phyloP scores from a whole-genome alignment of 371 early-diverging fungal species.

The Mycotypha africana region DNA sequence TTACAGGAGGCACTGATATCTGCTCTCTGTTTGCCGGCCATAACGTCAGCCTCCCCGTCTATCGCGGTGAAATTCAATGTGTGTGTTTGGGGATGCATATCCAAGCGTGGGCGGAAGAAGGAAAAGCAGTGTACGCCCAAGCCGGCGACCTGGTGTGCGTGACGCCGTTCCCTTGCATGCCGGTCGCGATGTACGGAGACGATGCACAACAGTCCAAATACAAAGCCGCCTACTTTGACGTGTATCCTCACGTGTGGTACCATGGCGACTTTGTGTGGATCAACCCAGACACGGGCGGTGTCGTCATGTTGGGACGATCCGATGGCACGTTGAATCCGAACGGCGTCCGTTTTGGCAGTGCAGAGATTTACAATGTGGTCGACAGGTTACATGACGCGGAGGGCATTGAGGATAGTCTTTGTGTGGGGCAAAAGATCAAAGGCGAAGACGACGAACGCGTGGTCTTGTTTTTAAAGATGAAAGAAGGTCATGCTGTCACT shows the following conservation, averaged over 20 bases:
- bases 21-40: slow-evolving; percentile 92
- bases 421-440: slow-evolving; percentile 79
- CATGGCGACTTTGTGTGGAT: slow-evolving; percentile 94
- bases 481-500: slow-evolving; percentile 24
- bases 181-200: slow-evolving; percentile 87
- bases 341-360: slow-evolving; percentile 94
- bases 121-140: slow-evolving; percentile 67
- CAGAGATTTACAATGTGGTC: slow-evolving; percentile 91
- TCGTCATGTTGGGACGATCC: slow-evolving; percentile 92
- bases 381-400: slow-evolving; percentile 56
- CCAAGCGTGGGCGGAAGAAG: slow-evolving; percentile 77
- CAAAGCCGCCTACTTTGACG: slow-evolving; percentile 83
- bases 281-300: slow-evolving; percentile 82
- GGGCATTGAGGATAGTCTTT: slow-evolving; percentile 41
- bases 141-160: slow-evolving; percentile 92
- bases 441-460: slow-evolving; percentile 87
- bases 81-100: slow-evolving; percentile 91
- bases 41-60: slow-evolving; percentile 82
- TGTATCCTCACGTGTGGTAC: slow-evolving; percentile 84
- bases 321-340: slow-evolving; percentile 96
- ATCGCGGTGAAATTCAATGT: slow-evolving; percentile 94
- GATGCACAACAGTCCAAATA: slow-evolving; percentile 74
- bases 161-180: slow-evolving; percentile 95
- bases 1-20: slow-evolving; percentile 97
- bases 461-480: slow-evolving; percentile 84